Percentiles rank a stretch among this genome's conserved stretches.
Evolutionary conservation across 164 flowering plant genomes (phyloP).

Genomic region (Berberis thunbergii): DNA sequence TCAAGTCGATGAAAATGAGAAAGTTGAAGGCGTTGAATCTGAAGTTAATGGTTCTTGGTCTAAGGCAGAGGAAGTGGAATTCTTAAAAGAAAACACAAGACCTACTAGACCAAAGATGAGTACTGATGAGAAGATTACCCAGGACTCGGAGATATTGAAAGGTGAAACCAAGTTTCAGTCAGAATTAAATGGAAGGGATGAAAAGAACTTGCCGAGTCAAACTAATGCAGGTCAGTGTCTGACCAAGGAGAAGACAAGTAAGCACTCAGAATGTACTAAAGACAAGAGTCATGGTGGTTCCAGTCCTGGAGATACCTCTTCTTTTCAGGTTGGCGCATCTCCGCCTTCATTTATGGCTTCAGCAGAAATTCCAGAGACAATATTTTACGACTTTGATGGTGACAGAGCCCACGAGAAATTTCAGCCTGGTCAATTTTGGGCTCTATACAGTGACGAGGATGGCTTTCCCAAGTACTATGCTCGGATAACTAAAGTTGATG

Average conservation of each 20-base stretch:
- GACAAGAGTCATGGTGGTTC: neutral
- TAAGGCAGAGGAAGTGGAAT: neutral
- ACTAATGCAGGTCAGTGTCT: conserved; percentile 12
- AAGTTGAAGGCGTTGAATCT: neutral
- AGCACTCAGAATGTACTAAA: conserved; percentile 1
- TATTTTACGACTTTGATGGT: conserved; percentile 41
- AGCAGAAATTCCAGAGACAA: conserved; percentile 33
- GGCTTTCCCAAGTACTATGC: conserved; percentile 58
- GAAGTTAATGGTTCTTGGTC: conserved; percentile 11
- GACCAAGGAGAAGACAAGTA: neutral
- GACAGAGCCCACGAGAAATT: conserved; percentile 34
- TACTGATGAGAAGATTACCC: neutral
- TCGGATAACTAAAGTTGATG: conserved; percentile 24
- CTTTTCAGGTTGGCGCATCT: neutral
- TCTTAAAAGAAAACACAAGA: neutral
- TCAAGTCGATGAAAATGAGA: neutral
- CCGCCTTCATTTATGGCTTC: conserved; percentile 1
- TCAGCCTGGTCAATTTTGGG: conserved; percentile 58
- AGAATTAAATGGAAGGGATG: neutral
- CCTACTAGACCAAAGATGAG: neutral
- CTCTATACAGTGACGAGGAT: conserved; percentile 50
- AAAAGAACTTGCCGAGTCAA: neutral
- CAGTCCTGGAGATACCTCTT: neutral
- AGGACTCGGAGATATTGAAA: neutral
- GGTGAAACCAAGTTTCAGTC: neutral